Evolutionary conservation across 257 asterid genomes (phyloP).

Genomic region (Solanum tacnaense): DNA sequence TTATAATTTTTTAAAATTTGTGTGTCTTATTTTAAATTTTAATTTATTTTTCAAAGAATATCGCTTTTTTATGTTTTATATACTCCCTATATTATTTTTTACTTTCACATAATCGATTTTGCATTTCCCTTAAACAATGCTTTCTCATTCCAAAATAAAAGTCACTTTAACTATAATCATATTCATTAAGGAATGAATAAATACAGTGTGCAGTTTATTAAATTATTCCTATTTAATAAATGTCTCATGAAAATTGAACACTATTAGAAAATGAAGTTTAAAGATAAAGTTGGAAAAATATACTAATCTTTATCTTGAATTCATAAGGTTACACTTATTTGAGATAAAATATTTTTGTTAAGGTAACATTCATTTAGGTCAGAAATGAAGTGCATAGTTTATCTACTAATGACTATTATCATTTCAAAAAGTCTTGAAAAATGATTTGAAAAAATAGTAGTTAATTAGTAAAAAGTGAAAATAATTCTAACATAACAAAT

Average conservation of each 20-base stretch:
- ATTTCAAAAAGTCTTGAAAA: not conserved
- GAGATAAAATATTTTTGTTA: not conserved
- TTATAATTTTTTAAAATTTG: not conserved
- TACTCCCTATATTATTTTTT: not conserved
- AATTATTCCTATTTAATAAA: too few species aligned
- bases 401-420: not conserved
- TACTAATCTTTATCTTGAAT: not conserved
- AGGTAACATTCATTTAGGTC: not conserved
- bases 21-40: not conserved
- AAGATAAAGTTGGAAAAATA: not conserved
- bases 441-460: not conserved
- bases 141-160: not conserved
- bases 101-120: not conserved
- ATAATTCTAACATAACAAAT: not conserved
- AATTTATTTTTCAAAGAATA: not conserved
- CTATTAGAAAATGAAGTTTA: too few species aligned
- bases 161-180: not conserved
- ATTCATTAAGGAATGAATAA: not conserved
- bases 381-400: not conserved
- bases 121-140: rapidly evolving
- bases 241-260: not conserved
- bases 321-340: not conserved
- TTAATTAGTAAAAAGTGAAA: not conserved
- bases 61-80: not conserved
- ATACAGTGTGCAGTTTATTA: not conserved